Base-by-base conservation (phyloP, 2,329 filamentous ascomycete genomes). In the Gnomoniopsis sp. region DNA sequence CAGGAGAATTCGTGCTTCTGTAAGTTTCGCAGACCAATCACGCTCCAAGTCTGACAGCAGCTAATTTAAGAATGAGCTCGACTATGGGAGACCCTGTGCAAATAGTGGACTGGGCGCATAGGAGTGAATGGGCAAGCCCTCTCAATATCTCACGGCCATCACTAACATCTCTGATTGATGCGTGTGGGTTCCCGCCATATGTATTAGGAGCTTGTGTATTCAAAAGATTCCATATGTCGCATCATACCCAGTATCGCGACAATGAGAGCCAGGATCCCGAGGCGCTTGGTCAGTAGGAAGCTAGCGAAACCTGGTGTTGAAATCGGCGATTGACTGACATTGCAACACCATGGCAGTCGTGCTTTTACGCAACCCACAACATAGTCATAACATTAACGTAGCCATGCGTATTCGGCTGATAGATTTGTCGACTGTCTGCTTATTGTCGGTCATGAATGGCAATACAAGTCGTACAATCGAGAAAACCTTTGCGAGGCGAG, bases 211-310 rank as follows among this genome's bases (percentile, higher is more conserved):
- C 58, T 7, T 43, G 26, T 14, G 43, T 41, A 2, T 26, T 53
- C 3, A 52, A 43, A 43, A 22, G 48, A 3, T 57, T 57, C 36
- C 53, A 59, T 33, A 30, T 57, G 43, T 59, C 58, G 3, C 58
- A 49, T 19, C 53, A 59, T 15, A 49, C 50, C 11, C 43, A 57
- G 15, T 57, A 56, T 21, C 21, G 48, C n/a, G 46, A 15, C 4
- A 26, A 49, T 14, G 17, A 19, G 4, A 33, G 19, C 6, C 33
- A 59, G 1, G 17, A 19, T 0, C 57, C 57, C 17, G 53, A 43
- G 41, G 57, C 53, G 2, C n/a, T 59, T 2, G 43, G 41, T 48
- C 19, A 46, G 43, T 48, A n/a, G n/a, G n/a, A n/a, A n/a, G n/a
- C n/a, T n/a, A n/a, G n/a, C n/a, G n/a, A n/a, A n/a, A n/a, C n/a